Conservation (phyloP, 345 rosid species). For the Eucalyptus tenuipes region DNA sequence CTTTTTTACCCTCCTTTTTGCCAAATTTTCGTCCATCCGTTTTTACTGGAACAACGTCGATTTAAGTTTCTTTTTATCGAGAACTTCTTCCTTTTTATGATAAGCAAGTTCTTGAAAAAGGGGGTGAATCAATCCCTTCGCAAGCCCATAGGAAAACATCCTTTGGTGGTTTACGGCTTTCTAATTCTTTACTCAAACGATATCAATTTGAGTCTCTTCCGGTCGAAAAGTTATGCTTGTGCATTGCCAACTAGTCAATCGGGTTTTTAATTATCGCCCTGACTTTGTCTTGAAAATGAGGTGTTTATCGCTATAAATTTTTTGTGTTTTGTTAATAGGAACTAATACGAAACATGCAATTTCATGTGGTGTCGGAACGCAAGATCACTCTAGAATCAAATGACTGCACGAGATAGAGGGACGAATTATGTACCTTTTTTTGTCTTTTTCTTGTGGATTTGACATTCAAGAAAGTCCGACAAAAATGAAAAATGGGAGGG, state of each 20-base stretch:
- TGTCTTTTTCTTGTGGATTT: neutral
- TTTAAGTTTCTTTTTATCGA: neutral
- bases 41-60: neutral
- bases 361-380: accelerated
- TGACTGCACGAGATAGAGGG: neutral
- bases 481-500: neutral
- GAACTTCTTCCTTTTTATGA: neutral
- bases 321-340: neutral
- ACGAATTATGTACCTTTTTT: neutral
- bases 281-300: no score
- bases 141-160: neutral
- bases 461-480: neutral
- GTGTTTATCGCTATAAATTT: neutral
- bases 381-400: neutral
- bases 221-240: accelerated
- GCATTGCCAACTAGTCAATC: neutral
- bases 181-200: neutral
- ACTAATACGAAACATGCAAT: accelerated
- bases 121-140: neutral
- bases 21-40: neutral
- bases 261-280: accelerated
- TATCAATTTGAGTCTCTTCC: neutral
- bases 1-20: neutral
- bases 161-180: neutral
- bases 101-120: neutral